Evolutionary conservation across 148 eudicot genomes (phyloP).

Genomic region (Rhododendron williamsianum): DNA sequence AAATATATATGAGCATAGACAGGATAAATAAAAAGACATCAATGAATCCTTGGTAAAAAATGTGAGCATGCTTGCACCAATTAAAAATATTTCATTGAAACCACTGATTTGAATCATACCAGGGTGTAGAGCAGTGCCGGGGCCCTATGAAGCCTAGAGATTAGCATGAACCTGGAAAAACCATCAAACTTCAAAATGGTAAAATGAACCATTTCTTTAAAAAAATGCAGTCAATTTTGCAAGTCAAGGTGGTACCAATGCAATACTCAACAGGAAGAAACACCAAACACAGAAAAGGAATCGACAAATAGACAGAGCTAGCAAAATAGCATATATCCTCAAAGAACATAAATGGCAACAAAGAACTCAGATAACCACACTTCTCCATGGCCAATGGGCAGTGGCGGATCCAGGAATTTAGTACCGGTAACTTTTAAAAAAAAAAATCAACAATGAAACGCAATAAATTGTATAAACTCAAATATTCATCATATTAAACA

Average conservation of each 20-base stretch:
- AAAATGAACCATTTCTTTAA: neutral
- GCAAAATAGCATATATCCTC: neutral
- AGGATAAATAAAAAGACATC: neutral
- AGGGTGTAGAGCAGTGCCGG: constrained; percentile 81
- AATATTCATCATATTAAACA: neutral
- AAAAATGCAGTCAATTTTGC: neutral
- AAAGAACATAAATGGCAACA: neutral
- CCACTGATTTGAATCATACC: constrained; percentile 40
- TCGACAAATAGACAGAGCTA: neutral
- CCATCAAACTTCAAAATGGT: constrained; percentile 3
- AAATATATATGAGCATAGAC: neutral
- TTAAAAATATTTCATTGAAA: neutral
- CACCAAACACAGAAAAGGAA: neutral
- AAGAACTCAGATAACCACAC: neutral
- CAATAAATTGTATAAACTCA: neutral
- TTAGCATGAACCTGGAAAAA: constrained; percentile 67
- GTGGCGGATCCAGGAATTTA: neutral
- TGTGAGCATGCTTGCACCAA: neutral
- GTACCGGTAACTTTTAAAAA: neutral
- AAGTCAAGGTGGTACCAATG: neutral
- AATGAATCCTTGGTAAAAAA: neutral
- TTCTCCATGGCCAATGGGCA: neutral
- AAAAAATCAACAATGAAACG: neutral
- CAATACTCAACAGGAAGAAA: neutral
- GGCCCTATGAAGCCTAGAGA: constrained; percentile 61